Evolutionary conservation across 139 green algal genomes (phyloP).

Genomic region (Chlamydomonas asymmetrica): DNA sequence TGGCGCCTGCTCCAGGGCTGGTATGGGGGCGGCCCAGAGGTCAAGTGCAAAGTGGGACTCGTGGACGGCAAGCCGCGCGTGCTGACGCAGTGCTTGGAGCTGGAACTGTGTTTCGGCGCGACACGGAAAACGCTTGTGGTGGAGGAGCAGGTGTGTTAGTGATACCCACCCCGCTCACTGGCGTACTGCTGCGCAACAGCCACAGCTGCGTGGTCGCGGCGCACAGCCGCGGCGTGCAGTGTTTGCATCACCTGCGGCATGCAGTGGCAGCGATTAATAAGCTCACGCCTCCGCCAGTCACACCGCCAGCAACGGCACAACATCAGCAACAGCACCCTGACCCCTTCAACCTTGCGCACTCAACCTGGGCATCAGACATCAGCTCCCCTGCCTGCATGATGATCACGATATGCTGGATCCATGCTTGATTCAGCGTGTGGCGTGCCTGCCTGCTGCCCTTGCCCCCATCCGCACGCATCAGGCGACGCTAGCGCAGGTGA

Average conservation of each 20-base stretch:
- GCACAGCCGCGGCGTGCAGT: too few relatives aligned
- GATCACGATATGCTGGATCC: too few relatives aligned
- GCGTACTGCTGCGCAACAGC: background rate
- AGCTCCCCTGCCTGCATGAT: background rate
- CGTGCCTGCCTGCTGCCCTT: background rate
- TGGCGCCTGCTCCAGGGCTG: constrained; percentile 59
- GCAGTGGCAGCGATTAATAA: too few relatives aligned
- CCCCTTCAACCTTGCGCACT: background rate
- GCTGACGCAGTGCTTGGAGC: constrained; percentile 35
- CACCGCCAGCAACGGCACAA: too few relatives aligned
- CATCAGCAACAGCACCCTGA: background rate
- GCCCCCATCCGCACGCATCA: constrained; percentile 9
- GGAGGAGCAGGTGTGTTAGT: background rate
- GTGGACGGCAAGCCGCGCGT: constrained; percentile 18
- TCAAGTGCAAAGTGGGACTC: constrained; percentile 28
- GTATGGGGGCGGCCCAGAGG: constrained; percentile 55
- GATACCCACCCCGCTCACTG: background rate
- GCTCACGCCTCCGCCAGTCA: too few relatives aligned
- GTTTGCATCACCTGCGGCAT: too few relatives aligned
- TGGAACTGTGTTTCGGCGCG: constrained; percentile 28
- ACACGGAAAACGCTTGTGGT: background rate
- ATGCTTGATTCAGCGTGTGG: background rate
- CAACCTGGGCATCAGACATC: background rate
- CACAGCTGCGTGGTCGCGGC: too few relatives aligned
- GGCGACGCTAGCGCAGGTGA: constrained; percentile 52